Evolutionary conservation across 768 basidiomycete genomes (phyloP).

Genomic region (Trametes villosa): DNA sequence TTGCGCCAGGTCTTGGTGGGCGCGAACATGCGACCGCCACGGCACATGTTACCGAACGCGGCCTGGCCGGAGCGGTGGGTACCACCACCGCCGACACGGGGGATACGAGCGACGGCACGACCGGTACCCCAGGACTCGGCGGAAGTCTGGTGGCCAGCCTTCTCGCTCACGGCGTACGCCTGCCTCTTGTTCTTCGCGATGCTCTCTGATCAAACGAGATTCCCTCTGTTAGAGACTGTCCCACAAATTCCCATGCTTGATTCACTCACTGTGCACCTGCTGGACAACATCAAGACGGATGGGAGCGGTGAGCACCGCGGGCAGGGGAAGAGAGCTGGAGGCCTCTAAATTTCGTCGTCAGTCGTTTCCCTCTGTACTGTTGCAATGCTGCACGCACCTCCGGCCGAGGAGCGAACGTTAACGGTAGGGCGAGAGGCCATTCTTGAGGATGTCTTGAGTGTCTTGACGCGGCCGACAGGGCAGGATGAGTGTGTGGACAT

Average conservation of each 20-base stretch:
- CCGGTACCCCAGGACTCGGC: constrained; percentile 99
- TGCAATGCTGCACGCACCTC: constrained; percentile 52
- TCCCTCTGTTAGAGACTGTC: background rate
- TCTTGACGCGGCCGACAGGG: constrained; percentile 45
- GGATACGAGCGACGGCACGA: constrained; percentile 99
- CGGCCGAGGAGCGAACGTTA: constrained; percentile 74
- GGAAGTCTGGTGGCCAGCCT: constrained; percentile 98
- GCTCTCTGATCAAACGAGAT: constrained; percentile 65
- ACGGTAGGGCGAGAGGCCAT: constrained; percentile 97
- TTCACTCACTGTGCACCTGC: constrained; percentile 97
- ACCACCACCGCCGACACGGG: constrained; percentile 98
- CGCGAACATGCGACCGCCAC: constrained; percentile 99
- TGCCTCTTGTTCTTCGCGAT: constrained; percentile 98
- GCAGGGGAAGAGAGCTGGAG: constrained; percentile 87
- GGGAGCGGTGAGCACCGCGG: constrained; percentile 96
- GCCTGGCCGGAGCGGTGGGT: constrained; percentile 99
- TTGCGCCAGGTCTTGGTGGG: constrained; percentile 99
- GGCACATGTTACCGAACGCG: constrained; percentile 99
- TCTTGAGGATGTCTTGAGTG: constrained; percentile 42
- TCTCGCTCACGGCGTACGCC: constrained; percentile 94
- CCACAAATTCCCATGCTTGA: background rate
- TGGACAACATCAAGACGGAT: constrained; percentile 98
- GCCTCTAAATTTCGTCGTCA: constrained; percentile 55
- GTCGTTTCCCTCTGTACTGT: background rate
- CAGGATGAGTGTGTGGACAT: constrained; percentile 25